A percentile compares a stretch with the other conserved stretches of the same genome.
Conservation (phyloP, 345 rosid species). For the Sisymbrium altissimum region DNA sequence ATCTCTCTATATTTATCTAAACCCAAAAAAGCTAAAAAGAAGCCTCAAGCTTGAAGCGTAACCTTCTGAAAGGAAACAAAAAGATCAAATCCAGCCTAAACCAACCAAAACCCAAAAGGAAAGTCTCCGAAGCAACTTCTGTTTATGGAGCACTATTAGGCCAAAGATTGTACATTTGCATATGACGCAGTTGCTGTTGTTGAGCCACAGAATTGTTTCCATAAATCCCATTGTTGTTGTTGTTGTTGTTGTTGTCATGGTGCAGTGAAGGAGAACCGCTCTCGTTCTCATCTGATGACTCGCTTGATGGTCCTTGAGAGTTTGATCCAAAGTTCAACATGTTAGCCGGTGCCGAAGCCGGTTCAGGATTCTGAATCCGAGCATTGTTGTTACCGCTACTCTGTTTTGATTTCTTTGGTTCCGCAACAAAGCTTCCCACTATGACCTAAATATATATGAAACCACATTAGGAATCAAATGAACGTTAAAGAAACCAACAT, state of each 20-base stretch:
- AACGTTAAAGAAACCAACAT: background rate
- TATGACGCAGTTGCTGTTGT: slow-evolving; percentile 21
- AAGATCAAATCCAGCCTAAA: slow-evolving; percentile 12
- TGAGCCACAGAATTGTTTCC: slow-evolving; percentile 18
- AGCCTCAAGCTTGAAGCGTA: background rate
- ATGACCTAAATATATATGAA: slow-evolving; percentile 55
- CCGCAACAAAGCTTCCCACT: slow-evolving; percentile 81
- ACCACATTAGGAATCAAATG: slow-evolving; percentile 2
- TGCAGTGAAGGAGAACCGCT: slow-evolving; percentile 25
- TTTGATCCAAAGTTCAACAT: slow-evolving; percentile 66
- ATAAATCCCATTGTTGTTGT: slow-evolving; percentile 6
- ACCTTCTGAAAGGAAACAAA: background rate
- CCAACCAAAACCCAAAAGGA: background rate
- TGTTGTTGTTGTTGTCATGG: background rate
- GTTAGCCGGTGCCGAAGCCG: slow-evolving; percentile 48
- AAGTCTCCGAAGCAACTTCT: background rate
- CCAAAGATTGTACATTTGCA: slow-evolving; percentile 28
- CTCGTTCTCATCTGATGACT: slow-evolving; percentile 74
- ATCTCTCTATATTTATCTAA: slow-evolving; percentile 5
- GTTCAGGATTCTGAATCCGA: slow-evolving; percentile 43
- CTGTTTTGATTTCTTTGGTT: slow-evolving; percentile 50
- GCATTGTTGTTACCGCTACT: slow-evolving; percentile 7
- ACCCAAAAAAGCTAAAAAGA: background rate
- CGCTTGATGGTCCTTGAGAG: slow-evolving; percentile 71
- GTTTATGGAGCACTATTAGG: slow-evolving; percentile 13